Base-by-base conservation (phyloP, 106 monocot species). In the Dendrobium chrysotoxum region DNA sequence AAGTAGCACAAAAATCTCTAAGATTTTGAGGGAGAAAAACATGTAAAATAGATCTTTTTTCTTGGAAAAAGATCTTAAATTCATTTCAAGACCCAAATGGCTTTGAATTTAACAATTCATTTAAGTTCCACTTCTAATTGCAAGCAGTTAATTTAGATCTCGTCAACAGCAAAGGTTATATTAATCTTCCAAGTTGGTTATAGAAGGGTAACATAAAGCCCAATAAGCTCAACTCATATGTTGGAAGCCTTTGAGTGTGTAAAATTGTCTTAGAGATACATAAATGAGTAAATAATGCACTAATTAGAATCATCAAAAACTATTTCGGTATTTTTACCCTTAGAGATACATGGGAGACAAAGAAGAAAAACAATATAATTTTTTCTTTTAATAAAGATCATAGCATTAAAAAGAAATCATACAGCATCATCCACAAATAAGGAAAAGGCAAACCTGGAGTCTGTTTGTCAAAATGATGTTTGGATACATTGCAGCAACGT, bases 401-500 rank as follows among this genome's bases (percentile, higher is more conserved):
- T 31, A 31, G 28, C 31, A 15, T 35, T 16, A 31, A 35, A 70
- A 13, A 70, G 1, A 2, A 31, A 31, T 8, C 23, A 23, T 8
- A 23, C 68, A 30, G 11, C 11, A 13, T 28, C 68, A 21, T 30
- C 68, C 28, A 68, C 68, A 40, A 35, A 73, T 1, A 21, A 73
- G 35, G 35, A 26, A 41, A 40, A 76, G 13, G 3, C 5, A 50
- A 86, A 97, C 96, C 95, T 99, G 98, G 83, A 99, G 95, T 74
- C 98, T 89, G 77, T 99, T 99, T 75, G 98, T 99, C 68, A 99
- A 82, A 89, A 99, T 99, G 68, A 99, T 99, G 81, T 99, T 99
- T 81, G 98, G 98, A 82, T 99, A 99, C 98, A 99, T 99, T 55
- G 98, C 98, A 83, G 98, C 98, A 84, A 99, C 98, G 88, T 99